Conservation (phyloP, 768 basidiomycete genomes). For the Tremella fuciformis region DNA sequence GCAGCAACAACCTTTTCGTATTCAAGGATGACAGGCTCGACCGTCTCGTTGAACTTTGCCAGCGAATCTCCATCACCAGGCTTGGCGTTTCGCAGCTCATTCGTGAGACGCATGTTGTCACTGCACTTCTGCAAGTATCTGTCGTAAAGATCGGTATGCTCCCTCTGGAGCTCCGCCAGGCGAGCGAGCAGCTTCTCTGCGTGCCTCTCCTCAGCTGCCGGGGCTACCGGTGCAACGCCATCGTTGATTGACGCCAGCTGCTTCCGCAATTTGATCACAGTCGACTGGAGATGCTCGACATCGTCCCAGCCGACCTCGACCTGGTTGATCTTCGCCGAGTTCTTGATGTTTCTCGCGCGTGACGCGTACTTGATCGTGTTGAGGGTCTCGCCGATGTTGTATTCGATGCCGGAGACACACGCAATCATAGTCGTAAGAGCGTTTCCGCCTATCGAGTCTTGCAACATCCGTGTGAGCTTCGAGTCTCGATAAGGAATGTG, state of each 20-base stretch:
- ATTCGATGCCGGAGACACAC: conserved; percentile 93
- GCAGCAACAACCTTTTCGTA: conserved; percentile 96
- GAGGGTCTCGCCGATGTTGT: conserved; percentile 88
- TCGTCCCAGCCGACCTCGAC: conserved; percentile 99
- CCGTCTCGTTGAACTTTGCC: conserved; percentile 55
- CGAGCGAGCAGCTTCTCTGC: conserved; percentile 74
- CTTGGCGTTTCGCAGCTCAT: conserved; percentile 30
- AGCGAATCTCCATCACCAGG: conserved; percentile 38
- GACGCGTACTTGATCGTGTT: conserved; percentile 83
- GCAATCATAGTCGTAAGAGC: conserved; percentile 99
- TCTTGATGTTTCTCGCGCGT: conserved; percentile 95
- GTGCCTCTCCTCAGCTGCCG: conserved; percentile 59
- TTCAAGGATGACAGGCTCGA: conserved; percentile 88
- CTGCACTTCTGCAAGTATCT: conserved; percentile 42
- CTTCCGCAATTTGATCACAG: conserved; percentile 76
- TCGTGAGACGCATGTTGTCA: conserved; percentile 43
- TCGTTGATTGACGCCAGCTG: conserved; percentile 74
- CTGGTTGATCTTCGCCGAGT: conserved; percentile 84
- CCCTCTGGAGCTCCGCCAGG: conserved; percentile 78
- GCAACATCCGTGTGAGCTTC: conserved; percentile 89
- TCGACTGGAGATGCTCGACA: conserved; percentile 89
- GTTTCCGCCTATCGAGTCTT: conserved; percentile 80
- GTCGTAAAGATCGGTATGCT: conserved; percentile 64
- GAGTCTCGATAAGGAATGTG: conserved; percentile 98
- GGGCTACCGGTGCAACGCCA: conserved; percentile 2